Evolutionary conservation across 176 grass and related monocot species (phyloP).

Genomic region (Rhynchospora tenuis): DNA sequence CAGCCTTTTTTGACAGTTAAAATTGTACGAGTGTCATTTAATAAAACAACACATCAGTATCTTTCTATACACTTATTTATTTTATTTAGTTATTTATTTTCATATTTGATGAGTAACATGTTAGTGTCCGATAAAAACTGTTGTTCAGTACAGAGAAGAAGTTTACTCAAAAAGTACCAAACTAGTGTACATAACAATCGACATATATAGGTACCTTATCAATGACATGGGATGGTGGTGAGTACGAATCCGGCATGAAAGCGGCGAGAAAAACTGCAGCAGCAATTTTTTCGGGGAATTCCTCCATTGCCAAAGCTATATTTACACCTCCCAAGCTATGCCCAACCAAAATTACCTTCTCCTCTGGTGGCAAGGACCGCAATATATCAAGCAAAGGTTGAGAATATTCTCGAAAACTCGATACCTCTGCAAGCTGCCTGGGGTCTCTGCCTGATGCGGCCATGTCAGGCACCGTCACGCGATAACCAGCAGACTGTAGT

Average conservation of each 20-base stretch:
- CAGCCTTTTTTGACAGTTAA: no score
- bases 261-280: conserved; percentile 63
- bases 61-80: no score
- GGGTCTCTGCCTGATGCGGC: conserved; percentile 63
- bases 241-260: conserved; percentile 52
- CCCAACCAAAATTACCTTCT: conserved; percentile 61
- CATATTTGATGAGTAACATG: no score
- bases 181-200: neutral
- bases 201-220: conserved; percentile 29
- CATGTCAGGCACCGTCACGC: conserved; percentile 56
- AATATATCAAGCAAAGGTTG: conserved; percentile 58
- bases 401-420: conserved; percentile 63
- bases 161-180: neutral
- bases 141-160: neutral
- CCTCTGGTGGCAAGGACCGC: conserved; percentile 31
- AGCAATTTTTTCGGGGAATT: conserved; percentile 73
- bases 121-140: no score
- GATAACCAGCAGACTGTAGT: conserved; percentile 53
- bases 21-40: no score
- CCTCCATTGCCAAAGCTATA: conserved; percentile 59
- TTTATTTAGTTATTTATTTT: no score
- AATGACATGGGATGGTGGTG: conserved; percentile 40
- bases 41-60: no score
- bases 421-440: conserved; percentile 39
- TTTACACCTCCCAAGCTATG: conserved; percentile 69